These are phyloP conservation scores for Globisporangium cystogenes DNA, from an alignment of 352 stramenopile species.

Conservation along the genomic window DNA sequence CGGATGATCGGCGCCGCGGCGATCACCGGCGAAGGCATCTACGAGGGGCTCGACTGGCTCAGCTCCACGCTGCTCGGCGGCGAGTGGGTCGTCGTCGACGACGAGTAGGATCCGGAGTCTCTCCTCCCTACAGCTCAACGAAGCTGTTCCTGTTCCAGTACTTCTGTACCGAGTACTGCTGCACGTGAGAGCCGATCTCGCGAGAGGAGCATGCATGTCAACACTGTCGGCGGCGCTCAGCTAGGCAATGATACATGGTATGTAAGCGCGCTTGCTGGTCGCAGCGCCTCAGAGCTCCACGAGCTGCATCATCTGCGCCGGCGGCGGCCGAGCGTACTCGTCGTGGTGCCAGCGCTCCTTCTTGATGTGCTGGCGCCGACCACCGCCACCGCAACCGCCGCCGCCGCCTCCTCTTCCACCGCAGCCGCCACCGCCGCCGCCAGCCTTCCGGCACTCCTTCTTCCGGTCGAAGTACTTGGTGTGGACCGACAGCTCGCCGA, in stretches of 20 bases:
- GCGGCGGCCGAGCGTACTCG: background rate
- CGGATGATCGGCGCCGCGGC: conserved; percentile 22
- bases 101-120: background rate
- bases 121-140: too few relatives aligned
- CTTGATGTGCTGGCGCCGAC: background rate
- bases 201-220: too few relatives aligned
- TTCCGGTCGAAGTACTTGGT: background rate
- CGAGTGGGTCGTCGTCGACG: background rate
- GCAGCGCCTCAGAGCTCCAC: background rate
- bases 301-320: background rate
- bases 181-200: too few relatives aligned
- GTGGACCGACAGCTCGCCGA: conserved; percentile 2
- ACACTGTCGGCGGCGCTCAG: too few relatives aligned
- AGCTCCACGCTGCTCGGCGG: conserved; percentile 22
- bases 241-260: too few relatives aligned
- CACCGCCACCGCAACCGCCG: too few relatives aligned
- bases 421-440: too few relatives aligned
- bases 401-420: too few relatives aligned
- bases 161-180: too few relatives aligned
- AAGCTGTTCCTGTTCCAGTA: too few relatives aligned
- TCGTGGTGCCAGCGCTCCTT: background rate
- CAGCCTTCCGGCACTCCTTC: background rate
- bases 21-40: conserved; percentile 26
- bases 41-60: conserved; percentile 46
- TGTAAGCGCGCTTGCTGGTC: too few relatives aligned